phyloP scores from a whole-genome alignment of 1,284 basidiomycete genomes.

The Tylopilus sp. region DNA sequence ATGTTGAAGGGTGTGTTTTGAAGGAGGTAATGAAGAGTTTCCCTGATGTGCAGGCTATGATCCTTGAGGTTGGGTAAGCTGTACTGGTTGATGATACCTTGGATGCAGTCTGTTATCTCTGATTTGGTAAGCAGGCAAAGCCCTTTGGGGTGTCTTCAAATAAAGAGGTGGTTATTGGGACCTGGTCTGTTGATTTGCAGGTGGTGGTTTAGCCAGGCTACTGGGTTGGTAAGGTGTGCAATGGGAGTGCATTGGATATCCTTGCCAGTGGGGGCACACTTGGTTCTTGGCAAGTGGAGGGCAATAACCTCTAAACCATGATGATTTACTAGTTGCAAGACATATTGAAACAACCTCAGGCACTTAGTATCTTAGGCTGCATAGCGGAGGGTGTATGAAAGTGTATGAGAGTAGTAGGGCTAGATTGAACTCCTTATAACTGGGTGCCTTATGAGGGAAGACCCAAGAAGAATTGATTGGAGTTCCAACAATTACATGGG shows the following conservation, averaged over 20 bases:
- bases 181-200: neutral
- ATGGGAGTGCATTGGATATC: neutral
- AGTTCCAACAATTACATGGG: too few species aligned
- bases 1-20: conserved; percentile 7
- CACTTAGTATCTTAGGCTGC: too few species aligned
- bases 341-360: too few species aligned
- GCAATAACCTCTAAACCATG: neutral
- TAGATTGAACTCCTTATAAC: too few species aligned
- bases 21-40: conserved; percentile 13
- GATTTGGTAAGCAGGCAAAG: neutral
- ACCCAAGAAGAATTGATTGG: too few species aligned
- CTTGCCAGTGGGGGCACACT: neutral
- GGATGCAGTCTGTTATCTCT: neutral
- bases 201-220: neutral
- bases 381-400: too few species aligned
- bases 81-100: neutral
- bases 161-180: conserved; percentile 1
- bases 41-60: conserved; percentile 16
- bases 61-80: conserved; percentile 1
- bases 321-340: neutral
- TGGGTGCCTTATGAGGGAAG: too few species aligned
- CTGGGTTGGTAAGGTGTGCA: neutral
- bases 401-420: too few species aligned
- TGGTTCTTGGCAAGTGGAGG: neutral
- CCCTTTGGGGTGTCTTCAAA: conserved; percentile 2